phyloP scores from a whole-genome alignment of 306 rosid species.

The Castanea mollissima region DNA sequence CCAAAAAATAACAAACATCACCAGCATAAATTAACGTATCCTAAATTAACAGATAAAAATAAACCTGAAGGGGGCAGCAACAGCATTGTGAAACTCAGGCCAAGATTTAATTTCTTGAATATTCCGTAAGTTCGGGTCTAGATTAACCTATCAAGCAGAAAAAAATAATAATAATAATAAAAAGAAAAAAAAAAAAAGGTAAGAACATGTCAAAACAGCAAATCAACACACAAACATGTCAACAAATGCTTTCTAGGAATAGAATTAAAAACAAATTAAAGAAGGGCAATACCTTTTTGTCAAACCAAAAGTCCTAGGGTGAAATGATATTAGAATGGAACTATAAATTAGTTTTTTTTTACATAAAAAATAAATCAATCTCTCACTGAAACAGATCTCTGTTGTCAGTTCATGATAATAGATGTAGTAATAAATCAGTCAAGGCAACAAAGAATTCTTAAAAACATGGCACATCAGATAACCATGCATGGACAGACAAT shows the following conservation, averaged over 20 bases:
- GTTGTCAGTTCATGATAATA: neutral
- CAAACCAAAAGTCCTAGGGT: neutral
- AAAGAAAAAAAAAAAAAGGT: neutral
- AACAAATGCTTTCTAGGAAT: conserved; percentile 6
- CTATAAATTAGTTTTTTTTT: no score
- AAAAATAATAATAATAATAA: no score
- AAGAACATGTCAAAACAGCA: conserved; percentile 15
- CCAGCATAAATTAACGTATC: neutral
- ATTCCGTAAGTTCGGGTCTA: conserved; percentile 81
- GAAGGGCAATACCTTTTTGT: neutral
- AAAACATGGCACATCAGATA: neutral
- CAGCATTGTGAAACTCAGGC: conserved; percentile 99
- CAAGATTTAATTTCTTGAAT: conserved; percentile 87
- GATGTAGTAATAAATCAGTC: neutral
- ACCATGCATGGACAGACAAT: neutral
- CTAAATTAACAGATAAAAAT: conserved; percentile 12
- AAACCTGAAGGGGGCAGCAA: conserved; percentile 95
- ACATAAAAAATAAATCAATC: neutral
- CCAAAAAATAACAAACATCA: neutral
- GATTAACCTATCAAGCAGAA: conserved; percentile 62
- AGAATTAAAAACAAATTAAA: conserved; percentile 4
- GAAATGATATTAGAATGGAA: neutral
- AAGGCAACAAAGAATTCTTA: neutral
- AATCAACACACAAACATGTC: conserved; percentile 1
- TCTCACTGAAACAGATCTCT: neutral